phyloP scores from a whole-genome alignment of 2,329 filamentous ascomycete species.

The Cercospora janseana region DNA sequence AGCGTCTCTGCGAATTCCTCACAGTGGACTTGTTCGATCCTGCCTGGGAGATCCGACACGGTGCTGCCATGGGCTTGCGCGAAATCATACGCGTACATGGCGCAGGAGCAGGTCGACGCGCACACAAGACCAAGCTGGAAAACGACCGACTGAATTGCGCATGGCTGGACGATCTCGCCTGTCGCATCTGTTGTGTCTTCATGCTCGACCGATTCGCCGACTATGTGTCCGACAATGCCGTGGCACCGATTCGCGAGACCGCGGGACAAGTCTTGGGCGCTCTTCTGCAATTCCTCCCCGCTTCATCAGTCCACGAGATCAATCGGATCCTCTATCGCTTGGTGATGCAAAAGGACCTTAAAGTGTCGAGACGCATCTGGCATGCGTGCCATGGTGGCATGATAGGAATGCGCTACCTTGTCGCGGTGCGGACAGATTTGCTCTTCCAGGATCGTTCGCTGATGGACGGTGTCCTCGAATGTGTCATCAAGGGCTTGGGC shows the following conservation, averaged over 20 bases:
- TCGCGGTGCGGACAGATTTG: constrained; percentile 90
- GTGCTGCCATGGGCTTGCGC: constrained; percentile 89
- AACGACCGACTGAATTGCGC: constrained; percentile 77
- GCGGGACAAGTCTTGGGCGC: constrained; percentile 92
- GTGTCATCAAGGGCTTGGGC: constrained; percentile 90
- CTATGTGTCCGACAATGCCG: constrained; percentile 95
- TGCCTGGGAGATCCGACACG: constrained; percentile 93
- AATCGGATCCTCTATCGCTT: constrained; percentile 83
- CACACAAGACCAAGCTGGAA: constrained; percentile 66
- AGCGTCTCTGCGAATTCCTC: constrained; percentile 88
- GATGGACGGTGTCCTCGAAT: constrained; percentile 87
- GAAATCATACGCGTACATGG: constrained; percentile 93
- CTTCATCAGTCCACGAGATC: constrained; percentile 75
- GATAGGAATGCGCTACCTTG: constrained; percentile 92
- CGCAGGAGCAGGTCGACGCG: constrained; percentile 74
- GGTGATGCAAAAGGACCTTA: constrained; percentile 84
- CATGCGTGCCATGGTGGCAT: constrained; percentile 96
- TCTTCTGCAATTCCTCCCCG: constrained; percentile 77
- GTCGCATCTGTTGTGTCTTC: constrained; percentile 88
- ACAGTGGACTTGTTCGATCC: constrained; percentile 91
- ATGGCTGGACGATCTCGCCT: constrained; percentile 95
- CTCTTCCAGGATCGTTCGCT: constrained; percentile 78
- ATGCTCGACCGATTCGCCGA: constrained; percentile 98
- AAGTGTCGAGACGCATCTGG: constrained; percentile 74
- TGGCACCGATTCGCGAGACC: constrained; percentile 92